Base-by-base conservation (phyloP, 164 flowering plant species). In the Warburgia ugandensis region DNA sequence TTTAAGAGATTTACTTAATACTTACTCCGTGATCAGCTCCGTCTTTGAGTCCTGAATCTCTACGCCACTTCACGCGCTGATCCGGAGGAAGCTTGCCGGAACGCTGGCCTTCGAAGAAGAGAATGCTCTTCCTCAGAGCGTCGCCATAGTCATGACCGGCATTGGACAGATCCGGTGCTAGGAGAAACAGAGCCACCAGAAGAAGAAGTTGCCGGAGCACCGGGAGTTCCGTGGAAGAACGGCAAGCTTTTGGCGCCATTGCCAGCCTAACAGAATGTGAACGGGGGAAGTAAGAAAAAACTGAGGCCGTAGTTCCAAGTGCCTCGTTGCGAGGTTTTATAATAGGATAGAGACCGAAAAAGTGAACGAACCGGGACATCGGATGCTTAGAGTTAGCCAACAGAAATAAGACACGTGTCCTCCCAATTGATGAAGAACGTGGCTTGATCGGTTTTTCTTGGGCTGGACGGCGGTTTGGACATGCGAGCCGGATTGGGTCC, bases 71-170 rank as follows among this genome's bases (percentile, higher is more conserved):
- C 58, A 90, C 5, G 31, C 92, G 88, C 63, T 90, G 96, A 46
- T 86, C 83, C 0, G 76, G 70, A 0, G 97, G 96, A 37, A 90
- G 90, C 14, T 56, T 60, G 27, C 97, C 97, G 36, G 97, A 90
- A 6, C 97, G 78, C 54, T 90, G 97, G 56, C 97, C 97, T 59
- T 90, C 97, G 69, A 90, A 90, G 76, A 90, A 86, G 61, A 86
- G 80, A 45, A 90, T 79, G 76, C 97, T 71, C 66, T 84, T 86
- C 12, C 69, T 71, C 29, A 90, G 83, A 23, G 97, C 97, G 47
- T 80, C 86, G 55, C 22, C 53, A 76, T 90, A 90, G 68, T 86
- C 68, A 40, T 86, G 90, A 33, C 68, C 43, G 25, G 53, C 60
- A 36, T 32, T 51, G 48, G 45, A 37, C 11, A 68, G 38, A n/a